Conservation (phyloP, 441 rosid genomes). For the Pelargonium citronellum region DNA sequence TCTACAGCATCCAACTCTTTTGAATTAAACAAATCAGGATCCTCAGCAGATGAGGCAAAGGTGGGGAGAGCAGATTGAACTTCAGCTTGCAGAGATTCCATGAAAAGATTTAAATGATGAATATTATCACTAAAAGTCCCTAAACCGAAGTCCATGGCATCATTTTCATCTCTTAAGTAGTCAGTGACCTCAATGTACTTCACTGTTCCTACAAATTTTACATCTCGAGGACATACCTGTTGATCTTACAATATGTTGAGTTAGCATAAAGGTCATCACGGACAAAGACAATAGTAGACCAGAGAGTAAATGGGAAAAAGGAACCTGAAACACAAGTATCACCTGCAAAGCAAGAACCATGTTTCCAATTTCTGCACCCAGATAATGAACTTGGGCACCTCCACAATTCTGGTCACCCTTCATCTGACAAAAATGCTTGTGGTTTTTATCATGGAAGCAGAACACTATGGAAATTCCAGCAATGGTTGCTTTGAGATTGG, state of each 20-base stretch:
- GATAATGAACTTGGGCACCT: constrained; percentile 45
- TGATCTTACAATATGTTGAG: constrained; percentile 36
- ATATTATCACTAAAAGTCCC: constrained; percentile 25
- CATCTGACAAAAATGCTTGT: constrained; percentile 22
- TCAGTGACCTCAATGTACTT: constrained; percentile 61
- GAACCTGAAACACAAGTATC: constrained; percentile 28
- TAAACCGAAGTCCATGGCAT: constrained; percentile 23
- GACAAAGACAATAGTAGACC: constrained; percentile 11
- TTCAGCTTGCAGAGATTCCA: constrained; percentile 56
- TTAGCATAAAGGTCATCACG: constrained; percentile 25
- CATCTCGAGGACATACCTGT: constrained; percentile 74
- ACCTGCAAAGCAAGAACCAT: constrained; percentile 69
- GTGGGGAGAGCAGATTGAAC: constrained; percentile 67
- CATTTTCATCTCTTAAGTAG: constrained; percentile 33
- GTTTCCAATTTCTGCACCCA: constrained; percentile 64
- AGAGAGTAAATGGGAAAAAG: constrained; percentile 20
- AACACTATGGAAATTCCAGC: constrained; percentile 64
- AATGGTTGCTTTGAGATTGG: constrained; percentile 57
- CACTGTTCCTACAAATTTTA: constrained; percentile 65
- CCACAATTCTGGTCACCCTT: constrained; percentile 28
- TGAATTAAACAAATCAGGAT: constrained; percentile 31
- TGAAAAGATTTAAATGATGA: constrained; percentile 26
- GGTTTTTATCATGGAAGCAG: constrained; percentile 62
- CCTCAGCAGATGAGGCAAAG: constrained; percentile 32
- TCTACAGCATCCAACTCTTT: constrained; percentile 33